Evolutionary conservation across 2,329 filamentous ascomycete genomes (phyloP).

Genomic region (Beauveria australis): DNA sequence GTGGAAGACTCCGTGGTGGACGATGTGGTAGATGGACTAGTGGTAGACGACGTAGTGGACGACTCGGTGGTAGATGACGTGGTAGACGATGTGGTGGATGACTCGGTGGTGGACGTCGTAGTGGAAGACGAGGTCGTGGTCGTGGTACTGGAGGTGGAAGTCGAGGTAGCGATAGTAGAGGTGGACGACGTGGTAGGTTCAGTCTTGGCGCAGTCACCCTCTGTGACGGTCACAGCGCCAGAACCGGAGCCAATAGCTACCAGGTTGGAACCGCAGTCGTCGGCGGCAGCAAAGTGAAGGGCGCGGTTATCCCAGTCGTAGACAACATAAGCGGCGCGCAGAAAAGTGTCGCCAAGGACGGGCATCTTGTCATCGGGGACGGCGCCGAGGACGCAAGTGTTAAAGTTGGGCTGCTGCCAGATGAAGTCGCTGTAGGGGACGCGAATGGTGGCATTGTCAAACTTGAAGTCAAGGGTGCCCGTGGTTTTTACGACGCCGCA

Average conservation of each 20-base stretch:
- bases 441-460: slow-evolving; percentile 35
- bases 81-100: neutral
- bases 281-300: slow-evolving; percentile 29
- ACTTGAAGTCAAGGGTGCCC: slow-evolving; percentile 39
- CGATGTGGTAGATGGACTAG: neutral
- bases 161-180: neutral
- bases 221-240: slow-evolving; percentile 23
- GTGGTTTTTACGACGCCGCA: slow-evolving; percentile 27
- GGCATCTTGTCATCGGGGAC: slow-evolving; percentile 30
- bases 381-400: slow-evolving; percentile 37
- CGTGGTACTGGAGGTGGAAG: neutral
- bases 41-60: too few relatives aligned
- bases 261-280: slow-evolving; percentile 30
- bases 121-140: neutral
- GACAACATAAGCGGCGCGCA: slow-evolving; percentile 36
- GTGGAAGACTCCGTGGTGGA: too few relatives aligned
- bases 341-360: slow-evolving; percentile 36
- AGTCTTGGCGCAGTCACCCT: slow-evolving; percentile 22
- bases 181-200: neutral
- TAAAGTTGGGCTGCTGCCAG: slow-evolving; percentile 26
- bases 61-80: too few relatives aligned
- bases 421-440: slow-evolving; percentile 40
- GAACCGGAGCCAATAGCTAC: slow-evolving; percentile 32
- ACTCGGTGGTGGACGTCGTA: neutral
- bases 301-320: slow-evolving; percentile 33